A percentile compares a stretch with the other conserved stretches of the same genome.
phyloP scores from a whole-genome alignment of 1,284 basidiomycete genomes.

The Xanthoconium separans region DNA sequence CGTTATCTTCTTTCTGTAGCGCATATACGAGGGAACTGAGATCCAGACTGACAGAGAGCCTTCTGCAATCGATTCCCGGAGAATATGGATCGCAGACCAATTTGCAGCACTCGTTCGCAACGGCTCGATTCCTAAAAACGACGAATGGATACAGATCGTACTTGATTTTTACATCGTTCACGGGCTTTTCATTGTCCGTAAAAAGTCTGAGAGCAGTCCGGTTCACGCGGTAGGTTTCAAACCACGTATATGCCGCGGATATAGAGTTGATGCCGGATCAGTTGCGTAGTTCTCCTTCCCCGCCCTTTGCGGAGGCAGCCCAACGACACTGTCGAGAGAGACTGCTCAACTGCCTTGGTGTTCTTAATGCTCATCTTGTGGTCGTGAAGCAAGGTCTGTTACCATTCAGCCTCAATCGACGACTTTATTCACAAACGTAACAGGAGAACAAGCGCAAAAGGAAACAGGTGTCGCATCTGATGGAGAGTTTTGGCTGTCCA shows the following conservation, averaged over 20 bases:
- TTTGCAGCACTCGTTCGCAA: conserved; percentile 79
- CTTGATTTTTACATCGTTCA: conserved; percentile 84
- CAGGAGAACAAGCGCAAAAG: conserved; percentile 51
- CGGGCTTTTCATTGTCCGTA: conserved; percentile 79
- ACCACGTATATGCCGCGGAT: not conserved
- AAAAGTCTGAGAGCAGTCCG: conserved; percentile 69
- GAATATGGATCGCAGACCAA: conserved; percentile 89
- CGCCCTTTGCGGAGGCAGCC: conserved; percentile 71
- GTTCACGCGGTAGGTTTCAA: conserved; percentile 57
- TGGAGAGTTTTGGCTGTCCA: conserved; percentile 80
- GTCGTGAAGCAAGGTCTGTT: conserved; percentile 49
- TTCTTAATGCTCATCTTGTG: conserved; percentile 63
- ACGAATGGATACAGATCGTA: conserved; percentile 72
- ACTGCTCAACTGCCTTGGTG: conserved; percentile 74
- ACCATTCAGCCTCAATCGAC: not conserved
- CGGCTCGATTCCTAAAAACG: conserved; percentile 77
- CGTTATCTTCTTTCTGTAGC: conserved; percentile 2
- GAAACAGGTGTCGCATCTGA: conserved; percentile 62
- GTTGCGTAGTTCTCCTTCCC: conserved; percentile 64
- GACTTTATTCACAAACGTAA: not conserved
- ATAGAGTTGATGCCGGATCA: conserved; percentile 5
- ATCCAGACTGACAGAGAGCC: conserved; percentile 41
- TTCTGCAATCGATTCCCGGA: conserved; percentile 49
- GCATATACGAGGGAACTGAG: conserved; percentile 10
- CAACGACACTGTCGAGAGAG: conserved; percentile 66